Conservation (phyloP, 352 stramenopile species). For the Pythium dissotocum region DNA sequence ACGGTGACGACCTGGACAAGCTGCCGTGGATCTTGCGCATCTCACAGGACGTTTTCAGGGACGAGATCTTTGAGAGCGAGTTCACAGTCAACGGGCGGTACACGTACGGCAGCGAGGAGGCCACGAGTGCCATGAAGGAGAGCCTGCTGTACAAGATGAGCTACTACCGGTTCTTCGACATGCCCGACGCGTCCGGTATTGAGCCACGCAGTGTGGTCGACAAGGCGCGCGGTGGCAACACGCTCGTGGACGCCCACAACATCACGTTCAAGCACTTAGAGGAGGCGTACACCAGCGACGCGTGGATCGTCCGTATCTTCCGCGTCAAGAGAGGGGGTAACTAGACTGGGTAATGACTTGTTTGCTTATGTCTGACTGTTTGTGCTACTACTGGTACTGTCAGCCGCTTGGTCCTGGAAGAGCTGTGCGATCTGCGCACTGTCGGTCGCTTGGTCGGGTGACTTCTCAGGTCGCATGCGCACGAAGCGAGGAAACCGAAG, state of each 20-base stretch:
- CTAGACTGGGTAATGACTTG: not conserved
- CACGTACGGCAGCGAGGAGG: constrained; percentile 61
- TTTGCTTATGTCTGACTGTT: not conserved
- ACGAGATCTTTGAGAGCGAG: constrained; percentile 83
- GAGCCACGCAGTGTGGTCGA: constrained; percentile 1
- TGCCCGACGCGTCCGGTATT: constrained; percentile 1
- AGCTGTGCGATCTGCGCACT: constrained; percentile 91
- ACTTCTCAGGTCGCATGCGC: constrained; percentile 95
- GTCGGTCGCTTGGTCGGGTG: constrained; percentile 92
- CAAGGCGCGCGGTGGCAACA: constrained; percentile 32
- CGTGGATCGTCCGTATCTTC: constrained; percentile 94
- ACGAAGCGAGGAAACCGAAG: constrained; percentile 99
- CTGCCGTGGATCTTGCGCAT: constrained; percentile 94
- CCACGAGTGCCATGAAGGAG: constrained; percentile 75
- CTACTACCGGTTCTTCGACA: constrained; percentile 74
- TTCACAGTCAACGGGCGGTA: constrained; percentile 73
- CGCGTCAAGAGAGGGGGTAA: constrained; percentile 40
- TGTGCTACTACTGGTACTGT: not conserved
- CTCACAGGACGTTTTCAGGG: constrained; percentile 82
- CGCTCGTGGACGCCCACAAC: constrained; percentile 50
- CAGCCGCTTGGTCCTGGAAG: constrained; percentile 48
- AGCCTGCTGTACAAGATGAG: constrained; percentile 94
- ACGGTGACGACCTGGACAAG: constrained; percentile 92
- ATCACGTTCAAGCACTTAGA: constrained; percentile 87
- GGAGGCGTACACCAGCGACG: constrained; percentile 90